phyloP scores from a whole-genome alignment of 495 filamentous ascomycete species.

The Lasiosphaeria hispida region DNA sequence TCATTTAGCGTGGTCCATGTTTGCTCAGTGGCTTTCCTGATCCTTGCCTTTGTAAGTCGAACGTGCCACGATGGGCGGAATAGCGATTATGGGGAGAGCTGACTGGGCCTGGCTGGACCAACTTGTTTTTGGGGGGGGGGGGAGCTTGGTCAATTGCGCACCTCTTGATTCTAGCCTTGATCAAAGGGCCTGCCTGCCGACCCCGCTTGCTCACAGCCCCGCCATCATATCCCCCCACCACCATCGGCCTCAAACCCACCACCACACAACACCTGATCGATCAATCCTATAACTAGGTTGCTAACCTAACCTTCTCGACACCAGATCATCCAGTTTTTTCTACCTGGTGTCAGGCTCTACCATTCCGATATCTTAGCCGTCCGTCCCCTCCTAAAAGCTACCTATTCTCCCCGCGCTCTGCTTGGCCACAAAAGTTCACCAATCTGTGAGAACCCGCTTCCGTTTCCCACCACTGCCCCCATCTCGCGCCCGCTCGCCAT shows the following conservation, averaged over 20 bases:
- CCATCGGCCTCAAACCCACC: neutral
- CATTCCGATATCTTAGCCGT: slow-evolving; percentile 35
- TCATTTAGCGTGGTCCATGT: slow-evolving; percentile 32
- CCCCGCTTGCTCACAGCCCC: slow-evolving; percentile 8
- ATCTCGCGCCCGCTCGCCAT: slow-evolving; percentile 48
- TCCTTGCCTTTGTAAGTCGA: slow-evolving; percentile 47
- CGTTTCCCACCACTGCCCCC: slow-evolving; percentile 47
- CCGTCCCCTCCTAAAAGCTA: slow-evolving; percentile 31
- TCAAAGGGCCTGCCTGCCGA: slow-evolving; percentile 19
- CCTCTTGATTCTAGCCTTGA: slow-evolving; percentile 4
- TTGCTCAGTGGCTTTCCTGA: slow-evolving; percentile 42
- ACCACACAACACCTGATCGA: neutral
- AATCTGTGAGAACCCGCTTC: slow-evolving; percentile 46
- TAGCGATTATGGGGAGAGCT: no score
- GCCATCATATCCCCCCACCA: slow-evolving; percentile 6
- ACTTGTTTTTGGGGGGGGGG: neutral
- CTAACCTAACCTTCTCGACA: neutral
- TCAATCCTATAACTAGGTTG: slow-evolving; percentile 18
- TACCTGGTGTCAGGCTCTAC: slow-evolving; percentile 35
- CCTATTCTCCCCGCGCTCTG: slow-evolving; percentile 41
- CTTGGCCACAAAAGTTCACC: slow-evolving; percentile 17
- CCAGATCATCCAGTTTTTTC: slow-evolving; percentile 30
- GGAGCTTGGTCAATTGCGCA: neutral
- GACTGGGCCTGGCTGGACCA: neutral
- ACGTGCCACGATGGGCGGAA: no score